Base-by-base conservation (phyloP, 805 yeast genomes). In the Komagataella pastoris region DNA sequence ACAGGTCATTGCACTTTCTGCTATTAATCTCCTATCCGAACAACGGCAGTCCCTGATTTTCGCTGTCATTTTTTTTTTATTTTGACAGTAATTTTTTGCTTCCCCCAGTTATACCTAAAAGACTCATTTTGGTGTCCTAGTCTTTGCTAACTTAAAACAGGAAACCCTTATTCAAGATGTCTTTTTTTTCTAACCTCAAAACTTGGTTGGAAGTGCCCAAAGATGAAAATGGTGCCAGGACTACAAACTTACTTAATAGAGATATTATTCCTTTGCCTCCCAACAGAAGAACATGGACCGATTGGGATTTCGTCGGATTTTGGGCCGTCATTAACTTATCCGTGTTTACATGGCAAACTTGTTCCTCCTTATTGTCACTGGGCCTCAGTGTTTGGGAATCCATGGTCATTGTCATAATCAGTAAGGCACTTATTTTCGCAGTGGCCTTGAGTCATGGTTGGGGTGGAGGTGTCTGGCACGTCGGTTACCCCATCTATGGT, bases 381-480 rank as follows among this genome's bases (percentile, higher is more conserved):
- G 81, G 81, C 2, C 60, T 76, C 51, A 66, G 70, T 45, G 73
- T 75, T 47, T 65, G 71, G 4, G 73, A 75, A 49, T 67, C 75
- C 6, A 69, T 77, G 59, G 73, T 75, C 7, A 67, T 71, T 18
- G 65, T 68, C 48, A 65, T 72, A 40, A 55, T 77, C n/a, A 80
- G 76, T 36, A 77, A 76, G 59, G 56, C 71, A 4, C 54, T 77
- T 14, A 73, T 77, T 14, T 63, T 72, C 46, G 17, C 65, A 4
- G 68, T 71, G 52, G 73, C 80, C 14, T 56, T 73, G 44, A 67
- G 74, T 10, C 75, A 75, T 57, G 71, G 77, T 17, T 68, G 65
- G 50, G 77, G 75, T 0, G 82, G 82, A 47, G 59, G 63, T 17
- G 70, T 74, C 48, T 76, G 72, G 65, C 79, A 75, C 59, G 65